A percentile compares a stretch with the other conserved stretches of the same genome.
These are phyloP conservation scores for Polyporus tsugae DNA, from an alignment of 1,284 basidiomycete species.

Conservation along the genomic window DNA sequence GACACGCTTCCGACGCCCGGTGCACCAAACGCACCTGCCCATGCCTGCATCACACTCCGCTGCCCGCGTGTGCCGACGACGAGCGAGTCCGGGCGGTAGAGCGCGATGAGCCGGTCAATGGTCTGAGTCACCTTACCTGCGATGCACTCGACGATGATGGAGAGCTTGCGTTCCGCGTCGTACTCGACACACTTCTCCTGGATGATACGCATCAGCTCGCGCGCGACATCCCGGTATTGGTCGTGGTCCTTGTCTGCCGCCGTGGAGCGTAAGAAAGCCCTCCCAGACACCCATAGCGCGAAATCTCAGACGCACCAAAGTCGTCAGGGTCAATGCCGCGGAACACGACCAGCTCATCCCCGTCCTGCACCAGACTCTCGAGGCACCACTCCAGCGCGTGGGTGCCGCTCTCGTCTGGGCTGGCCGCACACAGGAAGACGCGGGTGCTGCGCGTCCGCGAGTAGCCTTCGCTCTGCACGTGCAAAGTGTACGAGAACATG, in stretches of 20 bases:
- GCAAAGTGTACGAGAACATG: constrained; percentile 69
- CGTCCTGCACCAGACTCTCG: constrained; percentile 88
- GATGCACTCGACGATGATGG: constrained; percentile 93
- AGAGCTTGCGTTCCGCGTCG: constrained; percentile 85
- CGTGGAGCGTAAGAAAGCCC: background rate
- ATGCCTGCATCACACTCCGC: constrained; percentile 63
- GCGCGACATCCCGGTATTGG: constrained; percentile 87
- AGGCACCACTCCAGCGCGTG: constrained; percentile 92
- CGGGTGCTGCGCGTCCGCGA: constrained; percentile 82
- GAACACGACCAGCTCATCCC: constrained; percentile 94
- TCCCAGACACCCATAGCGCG: background rate
- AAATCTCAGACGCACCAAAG: constrained; percentile 55
- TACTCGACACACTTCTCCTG: constrained; percentile 85
- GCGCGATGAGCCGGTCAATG: constrained; percentile 91
- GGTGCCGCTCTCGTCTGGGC: constrained; percentile 86
- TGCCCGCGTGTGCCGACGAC: constrained; percentile 92
- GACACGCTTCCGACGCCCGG: constrained; percentile 72
- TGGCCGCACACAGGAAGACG: constrained; percentile 91
- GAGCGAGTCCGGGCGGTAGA: constrained; percentile 95
- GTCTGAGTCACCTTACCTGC: constrained; percentile 91
- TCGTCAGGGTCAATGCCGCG: constrained; percentile 90
- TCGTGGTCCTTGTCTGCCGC: constrained; percentile 80
- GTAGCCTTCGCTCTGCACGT: constrained; percentile 89
- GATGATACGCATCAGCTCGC: constrained; percentile 83
- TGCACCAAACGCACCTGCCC: constrained; percentile 64